Evolutionary conservation across 306 rosid species (phyloP).

Genomic region (Glycyrrhiza uralensis): DNA sequence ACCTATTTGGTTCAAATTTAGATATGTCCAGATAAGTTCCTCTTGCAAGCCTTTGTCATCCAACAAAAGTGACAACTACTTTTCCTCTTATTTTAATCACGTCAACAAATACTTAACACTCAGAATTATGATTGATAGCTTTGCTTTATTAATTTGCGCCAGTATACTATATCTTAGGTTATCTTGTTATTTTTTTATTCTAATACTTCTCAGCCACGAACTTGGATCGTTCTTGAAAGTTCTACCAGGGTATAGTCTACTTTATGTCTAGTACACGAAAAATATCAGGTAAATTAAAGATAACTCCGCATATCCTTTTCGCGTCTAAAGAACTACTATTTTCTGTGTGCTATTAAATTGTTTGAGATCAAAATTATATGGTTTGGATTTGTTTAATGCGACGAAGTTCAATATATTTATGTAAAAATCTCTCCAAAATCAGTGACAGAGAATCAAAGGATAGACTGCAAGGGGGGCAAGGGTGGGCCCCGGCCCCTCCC

Average conservation of each 20-base stretch:
- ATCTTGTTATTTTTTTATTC: not conserved
- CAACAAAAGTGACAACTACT: conserved; percentile 43
- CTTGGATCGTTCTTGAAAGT: not conserved
- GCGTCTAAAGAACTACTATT: not conserved
- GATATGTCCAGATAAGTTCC: conserved; percentile 56
- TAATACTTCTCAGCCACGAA: conserved; percentile 12
- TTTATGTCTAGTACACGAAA: not conserved
- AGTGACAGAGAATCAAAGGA: not conserved
- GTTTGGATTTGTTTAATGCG: not conserved
- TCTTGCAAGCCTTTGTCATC: conserved; percentile 54
- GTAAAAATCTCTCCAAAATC: not conserved
- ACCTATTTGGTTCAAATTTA: conserved; percentile 19
- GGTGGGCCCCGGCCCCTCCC: no score
- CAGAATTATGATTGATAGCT: not conserved
- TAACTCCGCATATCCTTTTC: not conserved
- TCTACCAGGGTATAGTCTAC: not conserved
- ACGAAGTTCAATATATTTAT: not conserved
- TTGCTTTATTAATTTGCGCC: not conserved
- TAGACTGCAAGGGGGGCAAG: no score
- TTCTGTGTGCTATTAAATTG: not conserved
- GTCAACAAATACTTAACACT: conserved; percentile 1
- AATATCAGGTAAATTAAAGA: not conserved
- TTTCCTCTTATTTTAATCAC: conserved; percentile 23
- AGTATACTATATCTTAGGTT: conserved; percentile 18
- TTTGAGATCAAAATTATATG: not conserved